Percentiles rank a stretch among this genome's conserved stretches.
phyloP scores from a whole-genome alignment of 2,329 filamentous ascomycete species.

The Venturia oleaginea region DNA sequence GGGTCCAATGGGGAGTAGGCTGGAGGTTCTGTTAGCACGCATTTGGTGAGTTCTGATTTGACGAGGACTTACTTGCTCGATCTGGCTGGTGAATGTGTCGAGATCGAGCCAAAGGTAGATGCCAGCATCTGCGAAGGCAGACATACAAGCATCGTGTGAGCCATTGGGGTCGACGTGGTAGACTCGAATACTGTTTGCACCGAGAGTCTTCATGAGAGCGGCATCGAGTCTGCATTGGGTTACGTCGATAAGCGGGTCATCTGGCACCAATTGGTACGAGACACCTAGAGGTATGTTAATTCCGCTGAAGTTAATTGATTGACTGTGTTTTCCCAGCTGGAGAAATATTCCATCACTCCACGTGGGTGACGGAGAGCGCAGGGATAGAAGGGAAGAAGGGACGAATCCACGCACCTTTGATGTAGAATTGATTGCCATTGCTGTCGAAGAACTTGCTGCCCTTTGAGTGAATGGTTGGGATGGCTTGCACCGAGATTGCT shows the following conservation, averaged over 20 bases:
- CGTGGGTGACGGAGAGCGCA: not conserved
- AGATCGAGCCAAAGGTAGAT: slow-evolving; percentile 82
- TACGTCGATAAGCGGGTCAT: slow-evolving; percentile 68
- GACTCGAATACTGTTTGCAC: slow-evolving; percentile 75
- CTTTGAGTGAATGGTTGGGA: slow-evolving; percentile 49
- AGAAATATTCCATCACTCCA: not conserved
- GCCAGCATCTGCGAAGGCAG: slow-evolving; percentile 64
- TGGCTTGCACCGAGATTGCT: slow-evolving; percentile 24
- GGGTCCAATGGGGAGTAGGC: slow-evolving; percentile 60
- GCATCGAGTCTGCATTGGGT: slow-evolving; percentile 71
- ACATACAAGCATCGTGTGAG: slow-evolving; percentile 74
- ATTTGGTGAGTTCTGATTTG: slow-evolving; percentile 16
- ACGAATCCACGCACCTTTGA: slow-evolving; percentile 53
- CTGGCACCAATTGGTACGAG: slow-evolving; percentile 56
- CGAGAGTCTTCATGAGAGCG: slow-evolving; percentile 66
- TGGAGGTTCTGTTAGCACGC: slow-evolving; percentile 24
- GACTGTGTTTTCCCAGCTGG: not conserved
- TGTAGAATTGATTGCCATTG: slow-evolving; percentile 72
- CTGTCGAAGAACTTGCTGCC: slow-evolving; percentile 81
- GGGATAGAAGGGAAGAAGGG: not conserved
- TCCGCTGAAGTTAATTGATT: not conserved
- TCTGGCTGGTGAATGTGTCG: slow-evolving; percentile 64
- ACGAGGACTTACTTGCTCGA: slow-evolving; percentile 44
- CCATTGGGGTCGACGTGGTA: slow-evolving; percentile 71
- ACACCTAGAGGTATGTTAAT: slow-evolving; percentile 44